Percentiles rank a stretch among this genome's conserved stretches.
Evolutionary conservation across 805 yeast genomes (phyloP).

Genomic region (Millerozyma miso): DNA sequence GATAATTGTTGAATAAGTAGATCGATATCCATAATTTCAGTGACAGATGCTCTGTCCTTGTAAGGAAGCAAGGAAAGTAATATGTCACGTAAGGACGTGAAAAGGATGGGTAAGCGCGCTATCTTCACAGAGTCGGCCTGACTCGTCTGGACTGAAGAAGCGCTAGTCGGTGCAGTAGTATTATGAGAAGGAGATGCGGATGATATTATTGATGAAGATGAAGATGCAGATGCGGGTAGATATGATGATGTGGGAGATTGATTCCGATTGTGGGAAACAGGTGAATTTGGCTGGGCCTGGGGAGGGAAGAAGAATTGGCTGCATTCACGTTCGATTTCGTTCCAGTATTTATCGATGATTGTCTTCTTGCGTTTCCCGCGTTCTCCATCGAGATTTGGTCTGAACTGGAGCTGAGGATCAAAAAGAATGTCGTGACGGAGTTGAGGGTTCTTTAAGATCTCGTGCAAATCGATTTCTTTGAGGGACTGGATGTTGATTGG

Average conservation of each 20-base stretch:
- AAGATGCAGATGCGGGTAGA: not conserved
- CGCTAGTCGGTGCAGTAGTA: not conserved
- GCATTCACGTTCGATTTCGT: slow-evolving; percentile 67
- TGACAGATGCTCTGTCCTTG: slow-evolving; percentile 63
- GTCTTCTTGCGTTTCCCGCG: slow-evolving; percentile 75
- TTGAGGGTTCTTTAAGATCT: slow-evolving; percentile 87
- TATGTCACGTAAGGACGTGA: slow-evolving; percentile 75
- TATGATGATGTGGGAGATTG: not conserved
- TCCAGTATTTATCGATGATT: slow-evolving; percentile 81
- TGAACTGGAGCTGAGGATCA: slow-evolving; percentile 86
- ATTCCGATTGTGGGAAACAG: not conserved
- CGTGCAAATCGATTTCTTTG: slow-evolving; percentile 82
- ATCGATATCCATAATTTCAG: slow-evolving; percentile 72
- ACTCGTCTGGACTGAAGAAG: slow-evolving; percentile 1
- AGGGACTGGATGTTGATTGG: slow-evolving; percentile 80
- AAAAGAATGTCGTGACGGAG: slow-evolving; percentile 88
- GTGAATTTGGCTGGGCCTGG: slow-evolving; percentile 7
- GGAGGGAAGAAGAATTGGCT: slow-evolving; percentile 28
- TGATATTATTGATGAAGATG: not conserved
- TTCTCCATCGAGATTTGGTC: slow-evolving; percentile 90
- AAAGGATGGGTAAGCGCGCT: slow-evolving; percentile 60
- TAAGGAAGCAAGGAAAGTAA: slow-evolving; percentile 71
- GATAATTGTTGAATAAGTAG: slow-evolving; percentile 70
- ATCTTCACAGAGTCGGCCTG: slow-evolving; percentile 18
- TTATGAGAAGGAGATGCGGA: slow-evolving; percentile 5